Base-by-base conservation (phyloP, 805 yeast genomes). In the Ogataea trehalophila region DNA sequence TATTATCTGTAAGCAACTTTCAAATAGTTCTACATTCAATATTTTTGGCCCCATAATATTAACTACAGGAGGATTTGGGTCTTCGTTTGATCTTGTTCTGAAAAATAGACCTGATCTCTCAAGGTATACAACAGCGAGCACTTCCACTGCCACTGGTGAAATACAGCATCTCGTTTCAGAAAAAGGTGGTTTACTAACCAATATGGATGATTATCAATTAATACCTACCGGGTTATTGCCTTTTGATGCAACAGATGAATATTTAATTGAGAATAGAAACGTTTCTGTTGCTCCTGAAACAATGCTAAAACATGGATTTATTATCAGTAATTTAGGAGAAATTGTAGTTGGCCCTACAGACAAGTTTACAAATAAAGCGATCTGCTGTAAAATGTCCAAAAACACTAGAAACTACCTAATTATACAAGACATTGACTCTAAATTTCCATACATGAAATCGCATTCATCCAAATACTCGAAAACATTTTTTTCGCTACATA, bases 61-160 rank as follows among this genome's bases (percentile, higher is more conserved):
- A 69, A 75, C 83, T 15, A 80, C 86, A 1, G 87, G 87, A 29
- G 87, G 87, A 7, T 81, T 75, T 56, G 84, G 85, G 4, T 83
- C 83, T 3, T 81, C 76, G 53, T 75, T 75, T 53, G 69, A 70
- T 43, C 49, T 54, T 4, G 42, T 79, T 48, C 65, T 71, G 44
- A 71, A 75, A 61, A 73, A 74, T 53, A 66, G 83, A 26, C 84
- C 84, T 0, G 85, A 80, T 50, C 68, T 80, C 39, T 61, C 69
- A 42, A 72, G 70, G 40, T 70, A 78, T 34, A 77, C 83, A 1
- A 71, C 81, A 1, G 79, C 84, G 4, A 79, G 80, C 57, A 81
- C 82, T 11, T 66, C 65, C 26, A 22, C 45, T 6, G 48, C 55
- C 6, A 76, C 83, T 9, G 83, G 83, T 15, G 83, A 79, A 55